These are phyloP conservation scores for Blastocystis sp. DNA, from an alignment of 352 stramenopile genomes.

Conservation along the genomic window DNA sequence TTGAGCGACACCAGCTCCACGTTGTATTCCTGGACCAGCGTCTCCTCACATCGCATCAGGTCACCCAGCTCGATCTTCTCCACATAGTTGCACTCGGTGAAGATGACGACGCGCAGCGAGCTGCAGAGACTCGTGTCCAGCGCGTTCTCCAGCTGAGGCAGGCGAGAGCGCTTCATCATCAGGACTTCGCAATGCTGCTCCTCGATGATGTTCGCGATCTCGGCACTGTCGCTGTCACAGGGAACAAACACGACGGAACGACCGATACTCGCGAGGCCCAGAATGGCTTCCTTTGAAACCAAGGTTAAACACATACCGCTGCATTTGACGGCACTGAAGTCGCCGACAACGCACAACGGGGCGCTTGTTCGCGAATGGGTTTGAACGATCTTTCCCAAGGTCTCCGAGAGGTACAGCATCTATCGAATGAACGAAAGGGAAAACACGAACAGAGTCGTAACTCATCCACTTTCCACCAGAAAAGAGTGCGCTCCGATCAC, in stretches of 20 bases:
- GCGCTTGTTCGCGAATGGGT: not conserved
- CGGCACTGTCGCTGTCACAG: not conserved
- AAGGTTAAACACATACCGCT: not conserved
- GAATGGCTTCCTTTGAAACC: not conserved
- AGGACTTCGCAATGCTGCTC: conserved; percentile 51
- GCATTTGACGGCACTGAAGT: conserved; percentile 48
- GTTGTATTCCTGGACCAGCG: not conserved
- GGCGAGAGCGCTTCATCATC: conserved; percentile 8
- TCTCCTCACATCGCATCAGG: not conserved
- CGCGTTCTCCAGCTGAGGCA: conserved; percentile 6
- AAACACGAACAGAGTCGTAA: not conserved
- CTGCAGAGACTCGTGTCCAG: not conserved
- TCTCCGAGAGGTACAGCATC: conserved; percentile 1
- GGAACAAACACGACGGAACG: conserved; percentile 27
- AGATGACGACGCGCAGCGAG: conserved; percentile 26
- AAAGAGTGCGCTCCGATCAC: not conserved
- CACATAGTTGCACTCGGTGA: not conserved
- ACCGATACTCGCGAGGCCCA: conserved; percentile 4
- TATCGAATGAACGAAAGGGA: not conserved
- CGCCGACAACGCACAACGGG: conserved; percentile 5
- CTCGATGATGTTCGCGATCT: conserved; percentile 11
- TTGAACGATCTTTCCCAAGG: not conserved
- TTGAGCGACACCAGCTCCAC: not conserved
- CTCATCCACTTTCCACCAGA: not conserved
- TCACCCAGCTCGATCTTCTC: conserved; percentile 9